Evolutionary conservation across 306 rosid species (phyloP).

Genomic region (Fagus sylvatica): DNA sequence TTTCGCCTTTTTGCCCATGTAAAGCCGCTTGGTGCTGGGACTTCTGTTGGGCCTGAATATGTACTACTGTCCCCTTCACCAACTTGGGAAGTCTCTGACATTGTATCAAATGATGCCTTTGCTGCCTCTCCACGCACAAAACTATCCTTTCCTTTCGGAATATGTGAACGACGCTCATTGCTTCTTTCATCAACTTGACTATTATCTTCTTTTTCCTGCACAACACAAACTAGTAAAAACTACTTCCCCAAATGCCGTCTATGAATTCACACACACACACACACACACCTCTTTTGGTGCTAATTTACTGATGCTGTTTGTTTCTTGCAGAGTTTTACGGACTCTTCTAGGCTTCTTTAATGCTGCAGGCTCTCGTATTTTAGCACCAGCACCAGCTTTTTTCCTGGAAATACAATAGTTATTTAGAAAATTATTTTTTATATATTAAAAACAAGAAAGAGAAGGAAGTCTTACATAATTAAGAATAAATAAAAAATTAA

Average conservation of each 20-base stretch:
- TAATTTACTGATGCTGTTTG: constrained; percentile 30
- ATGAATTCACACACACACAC: not conserved
- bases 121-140: constrained; percentile 31
- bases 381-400: constrained; percentile 49
- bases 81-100: constrained; percentile 52
- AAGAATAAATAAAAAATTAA: not conserved
- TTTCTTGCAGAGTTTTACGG: constrained; percentile 49
- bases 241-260: not conserved
- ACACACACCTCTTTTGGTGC: constrained; percentile 55
- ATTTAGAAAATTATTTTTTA: constrained; percentile 5
- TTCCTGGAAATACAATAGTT: constrained; percentile 42
- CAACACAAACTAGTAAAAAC: constrained; percentile 1
- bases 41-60: constrained; percentile 49
- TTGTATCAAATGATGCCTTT: constrained; percentile 46
- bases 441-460: not conserved
- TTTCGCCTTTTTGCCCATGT: constrained; percentile 70
- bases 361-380: constrained; percentile 48
- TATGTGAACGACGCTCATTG: constrained; percentile 33
- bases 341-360: constrained; percentile 59
- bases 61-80: constrained; percentile 44
- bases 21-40: constrained; percentile 59
- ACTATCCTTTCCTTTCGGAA: constrained; percentile 38
- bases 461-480: not conserved
- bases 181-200: constrained; percentile 30
- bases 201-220: constrained; percentile 46